A percentile compares a stretch with the other conserved stretches of the same genome.
Conservation (phyloP, 306 rosid species). For the Arachis stenosperma region DNA sequence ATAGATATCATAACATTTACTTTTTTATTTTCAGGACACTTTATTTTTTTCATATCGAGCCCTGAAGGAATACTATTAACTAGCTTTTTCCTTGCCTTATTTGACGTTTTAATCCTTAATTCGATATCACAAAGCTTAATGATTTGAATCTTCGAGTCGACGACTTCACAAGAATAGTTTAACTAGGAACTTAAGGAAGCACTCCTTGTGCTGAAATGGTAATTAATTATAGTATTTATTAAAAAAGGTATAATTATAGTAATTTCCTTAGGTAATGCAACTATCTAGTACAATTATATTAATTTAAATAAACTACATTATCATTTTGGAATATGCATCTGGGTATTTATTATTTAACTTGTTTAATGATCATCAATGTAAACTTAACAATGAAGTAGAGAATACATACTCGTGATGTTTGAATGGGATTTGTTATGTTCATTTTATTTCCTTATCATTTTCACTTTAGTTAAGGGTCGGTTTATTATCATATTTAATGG, state of each 20-base stretch:
- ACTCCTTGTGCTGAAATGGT: neutral
- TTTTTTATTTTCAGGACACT: neutral
- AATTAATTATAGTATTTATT: neutral
- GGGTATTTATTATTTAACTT: neutral
- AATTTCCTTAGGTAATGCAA: neutral
- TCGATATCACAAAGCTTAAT: constrained; percentile 1
- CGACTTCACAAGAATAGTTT: neutral
- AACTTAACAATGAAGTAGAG: constrained; percentile 27
- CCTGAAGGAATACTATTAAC: neutral
- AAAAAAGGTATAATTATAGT: neutral
- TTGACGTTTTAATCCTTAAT: constrained; percentile 29
- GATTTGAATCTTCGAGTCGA: constrained; percentile 17
- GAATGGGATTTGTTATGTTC: constrained; percentile 7
- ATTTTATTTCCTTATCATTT: neutral
- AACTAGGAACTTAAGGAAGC: neutral
- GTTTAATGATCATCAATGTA: neutral
- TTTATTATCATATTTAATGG: neutral
- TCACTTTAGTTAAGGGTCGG: constrained; percentile 10
- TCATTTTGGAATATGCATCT: constrained; percentile 26
- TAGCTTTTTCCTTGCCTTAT: constrained; percentile 5
- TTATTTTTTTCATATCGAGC: neutral
- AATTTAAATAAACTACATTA: constrained; percentile 11
- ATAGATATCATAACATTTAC: too few species aligned
- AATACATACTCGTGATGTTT: neutral
- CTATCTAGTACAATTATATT: neutral